Base-by-base conservation (phyloP, 495 filamentous ascomycete genomes). In the Annulohypoxylon maeteangense region DNA sequence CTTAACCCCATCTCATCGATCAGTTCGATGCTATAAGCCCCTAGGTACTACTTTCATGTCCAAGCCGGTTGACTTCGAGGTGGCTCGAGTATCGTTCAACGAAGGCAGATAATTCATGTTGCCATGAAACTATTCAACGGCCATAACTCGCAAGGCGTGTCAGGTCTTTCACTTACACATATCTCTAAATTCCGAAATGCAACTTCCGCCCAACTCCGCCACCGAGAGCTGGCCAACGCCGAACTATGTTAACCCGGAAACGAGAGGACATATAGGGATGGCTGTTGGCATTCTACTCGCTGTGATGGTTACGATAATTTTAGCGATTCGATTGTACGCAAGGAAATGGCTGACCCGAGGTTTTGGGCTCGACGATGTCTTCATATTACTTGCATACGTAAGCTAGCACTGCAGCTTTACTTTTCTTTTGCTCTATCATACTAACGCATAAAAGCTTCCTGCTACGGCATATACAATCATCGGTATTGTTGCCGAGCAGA, bases 171-270 rank as follows among this genome's bases (percentile, higher is more conserved):
- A 42, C 27, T 56, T 40, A 25, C 42, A 11, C n/a, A 31, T 64
- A n/a, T 59, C 36, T 23, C 20, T 40, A 18, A n/a, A 11, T 25
- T 31, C 8, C 48, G 77, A 54, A 18, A 85, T 85, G 83, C 79
- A 74, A 32, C 65, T 84, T 38, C 85, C 88, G 32, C 85, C 85
- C 0, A 8, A 65, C 11, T 75, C 80, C 16, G 80, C 87, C 4
- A 54, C 81, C 56, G 78, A 69, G 2, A 71, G 79, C 65, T 89
- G 87, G 87, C 87, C 88, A 3, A 68, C 47, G n/a, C 82, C 87
- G 3, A 88, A 90, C 71, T 87, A 86, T 74, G 69, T 78, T 62
- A 73, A 89, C 66, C 87, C 87, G 4, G 74, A 78, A 22, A 85
- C 82, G 4, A 83, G 85, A 54, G 87, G 86, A 0, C 77, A 81